phyloP scores from a whole-genome alignment of 768 basidiomycete species.

The Mrakia blollopis region DNA sequence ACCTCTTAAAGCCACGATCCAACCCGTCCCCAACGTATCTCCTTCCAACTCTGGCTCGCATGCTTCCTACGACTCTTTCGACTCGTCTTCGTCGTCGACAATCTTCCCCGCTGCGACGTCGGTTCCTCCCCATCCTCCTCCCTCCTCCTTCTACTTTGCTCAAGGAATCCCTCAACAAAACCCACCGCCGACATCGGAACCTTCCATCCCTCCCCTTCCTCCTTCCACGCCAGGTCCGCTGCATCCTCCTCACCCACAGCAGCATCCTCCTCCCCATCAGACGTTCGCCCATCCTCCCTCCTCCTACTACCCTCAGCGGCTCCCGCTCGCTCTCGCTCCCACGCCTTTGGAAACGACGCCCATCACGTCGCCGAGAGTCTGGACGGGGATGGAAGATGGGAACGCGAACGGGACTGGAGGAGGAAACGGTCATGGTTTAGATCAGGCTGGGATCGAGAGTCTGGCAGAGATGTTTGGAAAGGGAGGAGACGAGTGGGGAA shows the following conservation, averaged over 20 bases:
- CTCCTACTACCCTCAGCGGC: neutral
- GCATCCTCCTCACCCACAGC: neutral
- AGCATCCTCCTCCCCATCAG: neutral
- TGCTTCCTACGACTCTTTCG: neutral
- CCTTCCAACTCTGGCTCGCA: too few relatives aligned
- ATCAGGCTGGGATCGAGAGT: neutral
- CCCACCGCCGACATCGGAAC: neutral
- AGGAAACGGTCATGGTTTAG: too few relatives aligned
- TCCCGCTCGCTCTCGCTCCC: constrained; percentile 1
- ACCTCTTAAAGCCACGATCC: too few relatives aligned
- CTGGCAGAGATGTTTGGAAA: constrained; percentile 12
- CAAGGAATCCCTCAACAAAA: neutral
- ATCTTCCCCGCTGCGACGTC: neutral
- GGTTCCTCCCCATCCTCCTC: neutral
- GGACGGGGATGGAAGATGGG: constrained; percentile 1
- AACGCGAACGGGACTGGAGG: neutral
- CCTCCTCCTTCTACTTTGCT: neutral
- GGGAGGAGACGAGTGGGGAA: constrained; percentile 15
- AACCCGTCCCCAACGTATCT: too few relatives aligned
- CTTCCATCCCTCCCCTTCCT: too few relatives aligned
- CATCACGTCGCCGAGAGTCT: constrained; percentile 5
- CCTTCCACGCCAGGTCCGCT: neutral
- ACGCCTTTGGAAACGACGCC: constrained; percentile 16
- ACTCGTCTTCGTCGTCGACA: neutral
- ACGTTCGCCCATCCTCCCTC: neutral